Evolutionary conservation across 768 basidiomycete species (phyloP), one percentile per base, ranked within the genome.

Genomic region (Psilocybe sp.): DNA sequence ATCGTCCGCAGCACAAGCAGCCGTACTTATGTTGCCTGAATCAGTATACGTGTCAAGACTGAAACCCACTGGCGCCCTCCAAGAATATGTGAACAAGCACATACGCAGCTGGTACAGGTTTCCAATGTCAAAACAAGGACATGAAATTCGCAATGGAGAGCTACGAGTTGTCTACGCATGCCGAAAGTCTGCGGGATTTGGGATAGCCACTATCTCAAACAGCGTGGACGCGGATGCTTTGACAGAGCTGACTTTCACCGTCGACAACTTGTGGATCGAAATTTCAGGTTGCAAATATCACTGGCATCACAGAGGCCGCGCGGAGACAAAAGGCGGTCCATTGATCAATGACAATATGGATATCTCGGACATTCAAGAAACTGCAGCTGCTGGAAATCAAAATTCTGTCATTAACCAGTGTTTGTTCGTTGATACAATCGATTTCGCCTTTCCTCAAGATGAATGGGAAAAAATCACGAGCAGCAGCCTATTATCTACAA

Each of bases 181-280:
- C 43, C 40, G 54, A 43, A 51, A 54, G 16, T 36, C 47, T 3
- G 31, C 44, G 7, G 41, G 53, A 14, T 57, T 52, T 52, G 56
- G 56, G 8, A 51, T 57, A 15, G 56, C 49, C 7, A 46, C 55
- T 7, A 46, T 53, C n/a, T 31, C 50, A n/a, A n/a, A n/a, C 4
- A 44, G 39, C 37, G 36, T 20, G 4, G 10, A 14, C 3, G 23
- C 40, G 18, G 36, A 49, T 5, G 34, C 10, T 13, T 15, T 20
- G 39, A 19, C 12, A 18, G 10, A 13, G 10, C 44, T 47, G 35
- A 37, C 12, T 6, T 38, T 37, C 16, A 11, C 11, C 7, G 19
- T 37, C 18, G 39, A n/a, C 20, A 47, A 15, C 14, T n/a, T n/a
- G n/a, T n/a, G n/a, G 18, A 23, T 5, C 14, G 19, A 9, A 40